A percentile compares a stretch with the other conserved stretches of the same genome.
Evolutionary conservation across 352 stramenopile genomes (phyloP).

Genomic region (Phytopythium helicoides): DNA sequence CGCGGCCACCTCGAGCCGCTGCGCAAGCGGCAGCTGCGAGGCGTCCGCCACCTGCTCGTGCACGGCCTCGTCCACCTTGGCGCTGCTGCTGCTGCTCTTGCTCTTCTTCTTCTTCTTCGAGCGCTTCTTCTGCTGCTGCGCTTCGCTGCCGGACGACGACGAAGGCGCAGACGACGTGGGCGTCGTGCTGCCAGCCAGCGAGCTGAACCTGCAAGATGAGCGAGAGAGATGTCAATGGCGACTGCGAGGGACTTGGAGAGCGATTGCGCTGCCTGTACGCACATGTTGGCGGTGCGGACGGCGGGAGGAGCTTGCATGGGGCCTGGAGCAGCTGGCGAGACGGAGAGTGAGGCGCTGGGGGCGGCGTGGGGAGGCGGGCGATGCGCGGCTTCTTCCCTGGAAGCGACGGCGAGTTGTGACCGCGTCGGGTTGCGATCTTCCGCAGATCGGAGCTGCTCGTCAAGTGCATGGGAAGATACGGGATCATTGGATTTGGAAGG

Average conservation of each 20-base stretch:
- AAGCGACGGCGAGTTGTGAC: too few species aligned
- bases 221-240: neutral
- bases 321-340: neutral
- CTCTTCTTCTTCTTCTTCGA: slow-evolving; percentile 20
- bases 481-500: slow-evolving; percentile 3
- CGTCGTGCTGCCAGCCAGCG: slow-evolving; percentile 22
- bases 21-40: slow-evolving; percentile 43
- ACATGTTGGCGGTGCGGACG: slow-evolving; percentile 37
- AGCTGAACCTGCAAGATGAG: slow-evolving; percentile 20
- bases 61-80: neutral
- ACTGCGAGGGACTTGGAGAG: too few species aligned
- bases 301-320: slow-evolving; percentile 24
- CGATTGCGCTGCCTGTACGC: too few species aligned
- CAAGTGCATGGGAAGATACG: too few species aligned
- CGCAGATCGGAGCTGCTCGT: too few species aligned
- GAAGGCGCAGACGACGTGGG: slow-evolving; percentile 17
- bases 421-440: too few species aligned
- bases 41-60: slow-evolving; percentile 18
- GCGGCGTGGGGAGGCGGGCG: too few species aligned
- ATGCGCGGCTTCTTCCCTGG: too few species aligned
- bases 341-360: neutral
- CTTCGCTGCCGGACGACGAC: slow-evolving; percentile 14
- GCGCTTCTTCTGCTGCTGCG: slow-evolving; percentile 37
- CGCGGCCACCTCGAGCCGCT: slow-evolving; percentile 67
- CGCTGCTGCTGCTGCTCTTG: slow-evolving; percentile 7